A percentile compares a stretch with the other conserved stretches of the same genome.
phyloP scores from a whole-genome alignment of 176 grass and related monocot species.

The barley (Hordeum vulgare) region DNA sequence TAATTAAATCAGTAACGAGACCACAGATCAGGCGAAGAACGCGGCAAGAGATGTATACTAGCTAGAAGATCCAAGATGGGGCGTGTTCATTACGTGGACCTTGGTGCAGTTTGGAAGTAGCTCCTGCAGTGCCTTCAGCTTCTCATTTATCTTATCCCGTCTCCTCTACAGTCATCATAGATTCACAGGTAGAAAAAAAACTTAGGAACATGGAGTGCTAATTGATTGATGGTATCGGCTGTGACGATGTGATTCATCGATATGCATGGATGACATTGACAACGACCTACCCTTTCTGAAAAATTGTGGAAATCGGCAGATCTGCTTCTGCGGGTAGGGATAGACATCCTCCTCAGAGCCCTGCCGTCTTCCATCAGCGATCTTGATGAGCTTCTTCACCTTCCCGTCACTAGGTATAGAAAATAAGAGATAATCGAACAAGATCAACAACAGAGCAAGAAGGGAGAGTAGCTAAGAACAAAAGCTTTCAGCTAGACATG shows the following conservation, averaged over 20 bases:
- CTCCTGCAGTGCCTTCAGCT: slow-evolving; percentile 73
- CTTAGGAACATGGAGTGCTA: not conserved
- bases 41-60: not conserved
- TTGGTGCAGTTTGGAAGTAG: slow-evolving; percentile 75
- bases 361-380: slow-evolving; percentile 30
- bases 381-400: slow-evolving; percentile 8
- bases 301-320: slow-evolving; percentile 72
- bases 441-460: not conserved
- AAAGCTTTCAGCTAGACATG: not conserved
- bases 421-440: not conserved
- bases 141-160: slow-evolving; percentile 82
- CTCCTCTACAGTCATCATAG: slow-evolving; percentile 43
- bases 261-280: not conserved
- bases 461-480: not conserved
- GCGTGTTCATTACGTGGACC: slow-evolving; percentile 22
- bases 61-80: not conserved
- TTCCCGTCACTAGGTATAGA: not conserved
- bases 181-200: not conserved
- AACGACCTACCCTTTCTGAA: slow-evolving; percentile 55
- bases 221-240: not conserved
- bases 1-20: slow-evolving; percentile 16
- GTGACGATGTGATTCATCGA: not conserved
- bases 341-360: slow-evolving; percentile 19
- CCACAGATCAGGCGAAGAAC: not conserved
- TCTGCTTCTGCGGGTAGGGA: slow-evolving; percentile 45